A percentile compares a stretch with the other conserved stretches of the same genome.
phyloP scores from a whole-genome alignment of 306 rosid species.

The Dryas alaskensis region DNA sequence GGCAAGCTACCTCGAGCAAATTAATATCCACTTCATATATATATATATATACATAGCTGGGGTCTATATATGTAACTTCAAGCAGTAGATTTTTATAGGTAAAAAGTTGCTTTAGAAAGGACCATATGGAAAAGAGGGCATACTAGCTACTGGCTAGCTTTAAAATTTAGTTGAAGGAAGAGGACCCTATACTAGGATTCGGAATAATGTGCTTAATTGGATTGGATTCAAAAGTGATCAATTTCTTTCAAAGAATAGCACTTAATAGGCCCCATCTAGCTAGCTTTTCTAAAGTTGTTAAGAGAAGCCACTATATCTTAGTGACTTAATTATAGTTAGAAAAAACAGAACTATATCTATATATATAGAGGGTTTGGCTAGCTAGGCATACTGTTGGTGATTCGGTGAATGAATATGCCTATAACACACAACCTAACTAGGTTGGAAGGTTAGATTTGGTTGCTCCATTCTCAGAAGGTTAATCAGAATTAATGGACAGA shows the following conservation, averaged over 20 bases:
- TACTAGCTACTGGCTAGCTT: not conserved
- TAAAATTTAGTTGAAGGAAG: conserved; percentile 5
- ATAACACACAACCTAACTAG: too few species aligned
- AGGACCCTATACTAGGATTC: not conserved
- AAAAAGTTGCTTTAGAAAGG: not conserved
- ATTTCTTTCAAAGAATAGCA: not conserved
- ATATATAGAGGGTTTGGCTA: not conserved
- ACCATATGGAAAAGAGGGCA: not conserved
- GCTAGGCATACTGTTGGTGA: too few species aligned
- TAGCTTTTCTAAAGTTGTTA: not conserved
- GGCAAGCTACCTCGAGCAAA: not conserved
- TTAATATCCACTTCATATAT: not conserved
- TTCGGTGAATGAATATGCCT: too few species aligned
- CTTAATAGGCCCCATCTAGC: not conserved
- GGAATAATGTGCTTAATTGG: not conserved
- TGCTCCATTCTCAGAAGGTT: too few species aligned
- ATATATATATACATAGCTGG: not conserved
- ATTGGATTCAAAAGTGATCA: not conserved
- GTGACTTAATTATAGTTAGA: too few species aligned
- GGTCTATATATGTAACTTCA: not conserved
- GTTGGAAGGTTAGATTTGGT: too few species aligned
- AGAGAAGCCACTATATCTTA: too few species aligned
- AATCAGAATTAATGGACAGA: too few species aligned
- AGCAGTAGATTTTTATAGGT: not conserved
- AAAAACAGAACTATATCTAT: too few species aligned